Base-by-base conservation (phyloP, 2,329 filamentous ascomycete genomes). In the Rhinocladiella similis region DNA sequence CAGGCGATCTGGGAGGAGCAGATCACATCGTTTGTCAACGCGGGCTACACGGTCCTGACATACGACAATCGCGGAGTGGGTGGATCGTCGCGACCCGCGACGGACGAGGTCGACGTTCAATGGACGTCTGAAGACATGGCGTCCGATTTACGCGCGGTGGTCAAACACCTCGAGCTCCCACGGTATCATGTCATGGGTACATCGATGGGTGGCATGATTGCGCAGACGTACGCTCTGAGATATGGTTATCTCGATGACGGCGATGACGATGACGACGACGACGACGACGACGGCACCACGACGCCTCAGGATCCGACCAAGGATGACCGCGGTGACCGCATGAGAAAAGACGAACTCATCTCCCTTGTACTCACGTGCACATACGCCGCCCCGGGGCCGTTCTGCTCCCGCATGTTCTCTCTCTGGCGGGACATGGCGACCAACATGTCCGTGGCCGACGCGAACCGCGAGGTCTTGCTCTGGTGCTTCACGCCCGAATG, bases 21-120 rank as follows among this genome's bases (percentile, higher is more conserved):
- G 22, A 16, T 53, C 45, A 42, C 53, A 9, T 20, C 57, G 29
- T 53, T 56, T 33, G 50, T 50, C 13, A 10, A 9, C 5, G 57
- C 53, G 2, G 57, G 57, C 1, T 59, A 59, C 49, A 47, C 48
- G 10, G 57, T 59, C 14, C 39, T 59, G 18, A 59, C 49, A 18
- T 59, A 56, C 53, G 57, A 59, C 53, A 59, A 59, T 22, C 57
- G 57, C 13, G 57, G 57, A 4, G 18, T 59, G 5, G 57, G 57
- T 9, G 29, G 42, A 3, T 59, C 57, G n/a, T 59, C 53, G 20
- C 53, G 57, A 3, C 49, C 49, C 5, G 29, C 29, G 1, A 19
- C 29, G 1, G 18, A 18, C 27, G 19, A n/a, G 14, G 25, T 33
- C 41, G 36, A 45, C n/a, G 53, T 53, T 35, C 20, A 47, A 13